phyloP scores from a whole-genome alignment of 2,329 filamentous ascomycete species.

The Onygena corvina region DNA sequence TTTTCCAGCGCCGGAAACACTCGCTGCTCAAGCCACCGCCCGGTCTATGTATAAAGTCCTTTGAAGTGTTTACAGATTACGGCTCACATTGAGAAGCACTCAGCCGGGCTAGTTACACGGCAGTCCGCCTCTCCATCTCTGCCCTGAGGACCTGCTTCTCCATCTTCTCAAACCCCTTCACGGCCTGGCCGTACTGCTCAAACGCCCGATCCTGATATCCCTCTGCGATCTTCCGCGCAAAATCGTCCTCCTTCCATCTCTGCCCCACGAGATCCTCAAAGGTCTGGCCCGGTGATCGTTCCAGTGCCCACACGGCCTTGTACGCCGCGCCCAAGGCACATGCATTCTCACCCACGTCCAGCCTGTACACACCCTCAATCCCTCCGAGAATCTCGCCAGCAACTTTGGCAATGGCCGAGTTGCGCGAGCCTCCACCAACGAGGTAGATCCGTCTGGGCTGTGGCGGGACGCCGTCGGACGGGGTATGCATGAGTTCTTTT shows the following conservation, averaged over 20 bases:
- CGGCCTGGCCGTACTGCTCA: slow-evolving; percentile 62
- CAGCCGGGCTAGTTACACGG: too few species aligned
- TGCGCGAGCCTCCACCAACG: slow-evolving; percentile 81
- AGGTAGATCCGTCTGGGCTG: slow-evolving; percentile 87
- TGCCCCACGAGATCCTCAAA: slow-evolving; percentile 79
- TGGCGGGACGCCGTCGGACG: slow-evolving; percentile 50
- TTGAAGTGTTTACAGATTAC: too few species aligned
- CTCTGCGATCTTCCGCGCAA: slow-evolving; percentile 68
- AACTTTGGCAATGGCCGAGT: slow-evolving; percentile 75
- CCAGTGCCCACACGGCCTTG: slow-evolving; percentile 87
- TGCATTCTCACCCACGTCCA: slow-evolving; percentile 90
- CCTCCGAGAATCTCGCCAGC: slow-evolving; percentile 82
- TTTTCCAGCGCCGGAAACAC: too few species aligned
- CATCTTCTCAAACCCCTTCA: slow-evolving; percentile 65
- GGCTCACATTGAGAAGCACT: too few species aligned
- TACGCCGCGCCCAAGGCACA: slow-evolving; percentile 90
- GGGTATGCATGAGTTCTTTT: slow-evolving; percentile 56
- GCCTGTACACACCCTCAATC: slow-evolving; percentile 76
- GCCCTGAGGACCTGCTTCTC: slow-evolving; percentile 52
- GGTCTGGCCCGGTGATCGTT: slow-evolving; percentile 53
- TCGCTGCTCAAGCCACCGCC: too few species aligned
- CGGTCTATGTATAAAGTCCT: too few species aligned
- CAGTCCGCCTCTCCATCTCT: slow-evolving; percentile 15
- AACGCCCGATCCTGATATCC: slow-evolving; percentile 68
- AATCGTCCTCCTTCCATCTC: slow-evolving; percentile 75